Percentiles rank a stretch among this genome's conserved stretches.
These are phyloP conservation scores for Chytriomyces confervae DNA, from an alignment of 192 early-diverging fungal genomes.

Conservation along the genomic window DNA sequence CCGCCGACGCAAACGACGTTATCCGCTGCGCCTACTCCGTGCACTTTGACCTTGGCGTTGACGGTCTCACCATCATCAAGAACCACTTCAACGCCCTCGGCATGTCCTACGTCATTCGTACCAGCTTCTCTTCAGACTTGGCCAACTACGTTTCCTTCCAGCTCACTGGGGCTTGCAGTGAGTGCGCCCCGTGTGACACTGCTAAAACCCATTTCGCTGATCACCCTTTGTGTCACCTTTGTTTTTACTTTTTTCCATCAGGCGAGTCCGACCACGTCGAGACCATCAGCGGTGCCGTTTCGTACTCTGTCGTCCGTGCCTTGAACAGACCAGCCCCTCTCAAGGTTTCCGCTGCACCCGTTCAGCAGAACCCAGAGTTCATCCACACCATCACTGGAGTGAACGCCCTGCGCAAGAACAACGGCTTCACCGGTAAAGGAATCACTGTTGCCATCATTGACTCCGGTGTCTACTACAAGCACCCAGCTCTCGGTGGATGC, in stretches of 20 bases:
- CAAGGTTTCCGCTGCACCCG: neutral
- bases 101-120: too few species aligned
- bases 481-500: conserved; percentile 58
- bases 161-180: too few species aligned
- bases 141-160: too few species aligned
- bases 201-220: too few species aligned
- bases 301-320: neutral
- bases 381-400: conserved; percentile 39
- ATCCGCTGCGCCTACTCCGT: too few species aligned
- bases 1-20: too few species aligned
- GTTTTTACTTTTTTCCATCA: neutral
- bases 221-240: neutral
- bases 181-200: too few species aligned
- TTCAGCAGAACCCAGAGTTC: neutral
- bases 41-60: too few species aligned
- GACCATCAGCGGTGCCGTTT: neutral
- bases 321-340: neutral
- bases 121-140: too few species aligned
- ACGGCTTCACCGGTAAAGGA: conserved; percentile 53
- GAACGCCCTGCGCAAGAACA: conserved; percentile 23
- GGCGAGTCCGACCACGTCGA: neutral
- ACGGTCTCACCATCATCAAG: too few species aligned
- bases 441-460: conserved; percentile 58
- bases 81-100: too few species aligned
- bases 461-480: conserved; percentile 57